Evolutionary conservation across 2,329 filamentous ascomycete genomes (phyloP), one percentile per base, ranked within the genome.

Genomic region (Epichloe hybrida): DNA sequence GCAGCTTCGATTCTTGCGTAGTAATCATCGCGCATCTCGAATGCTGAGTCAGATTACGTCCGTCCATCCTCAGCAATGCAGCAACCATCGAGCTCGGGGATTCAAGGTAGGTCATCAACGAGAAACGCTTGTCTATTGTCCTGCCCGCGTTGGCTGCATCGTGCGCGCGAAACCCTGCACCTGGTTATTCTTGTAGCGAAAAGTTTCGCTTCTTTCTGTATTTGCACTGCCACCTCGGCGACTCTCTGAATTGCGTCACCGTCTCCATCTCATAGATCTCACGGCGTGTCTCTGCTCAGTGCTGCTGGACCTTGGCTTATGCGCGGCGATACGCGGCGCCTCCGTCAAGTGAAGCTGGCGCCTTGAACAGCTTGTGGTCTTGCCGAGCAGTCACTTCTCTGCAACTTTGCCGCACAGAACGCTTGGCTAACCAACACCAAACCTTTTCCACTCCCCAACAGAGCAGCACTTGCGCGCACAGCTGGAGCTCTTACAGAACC

Each of bases 401-500:
- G 35, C 44, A 5, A 1, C 35, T 8, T 15, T 50, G 23, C 11
- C 34, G 15, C 39, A 9, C 17, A 6, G 8, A 31, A 50, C 34
- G 5, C 13, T 21, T 52, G 35, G 55, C 62, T 64, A 56, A 21
- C 20, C 20, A 21, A 63, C 59, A 56, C 49, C 47, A 17, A 11
- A 37, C 21, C 17, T 23, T 23, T 46, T 4, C 37, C 45, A 23
- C 41, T 52, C 46, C 45, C 52, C 51, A 49, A 51, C 57, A 69
- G 67, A 69, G 62, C 66, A 69, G 60, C 67, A 70, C 53, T 57
- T 72, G 58, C 67, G 65, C 60, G 68, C 66, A 58, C 69, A 71
- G 61, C 66, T 72, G 58, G 68, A 72, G 62, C 64, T 72, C 53
- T 57, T 71, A 45, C 68, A 69, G 58, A 67, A 62, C 51, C 68